These are phyloP conservation scores for Singerocomus rubriflavus DNA, from an alignment of 1,284 basidiomycete species.

Conservation along the genomic window DNA sequence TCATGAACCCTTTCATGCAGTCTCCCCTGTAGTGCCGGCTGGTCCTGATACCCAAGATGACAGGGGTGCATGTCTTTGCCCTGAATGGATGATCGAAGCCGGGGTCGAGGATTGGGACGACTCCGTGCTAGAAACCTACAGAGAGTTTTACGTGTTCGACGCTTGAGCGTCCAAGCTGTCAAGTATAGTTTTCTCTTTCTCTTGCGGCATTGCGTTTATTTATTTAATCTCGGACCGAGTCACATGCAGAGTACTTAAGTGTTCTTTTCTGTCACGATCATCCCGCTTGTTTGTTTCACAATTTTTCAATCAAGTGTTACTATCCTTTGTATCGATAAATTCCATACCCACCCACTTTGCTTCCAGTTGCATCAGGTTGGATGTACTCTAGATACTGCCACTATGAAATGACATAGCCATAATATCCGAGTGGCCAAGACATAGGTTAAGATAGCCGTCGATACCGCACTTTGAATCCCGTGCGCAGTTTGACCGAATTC, in stretches of 20 bases:
- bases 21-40: neutral
- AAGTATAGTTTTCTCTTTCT: neutral
- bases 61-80: constrained; percentile 20
- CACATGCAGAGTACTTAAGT: neutral
- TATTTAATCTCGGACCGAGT: neutral
- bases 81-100: constrained; percentile 28
- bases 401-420: neutral
- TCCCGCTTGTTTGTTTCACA: neutral
- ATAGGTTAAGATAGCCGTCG: neutral
- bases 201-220: neutral
- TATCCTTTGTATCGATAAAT: neutral
- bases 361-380: neutral
- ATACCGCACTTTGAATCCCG: neutral
- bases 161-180: neutral
- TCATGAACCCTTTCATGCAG: neutral
- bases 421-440: neutral
- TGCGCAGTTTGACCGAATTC: no score
- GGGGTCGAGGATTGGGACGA: constrained; percentile 20
- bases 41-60: neutral
- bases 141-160: neutral
- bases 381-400: neutral
- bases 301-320: neutral
- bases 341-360: neutral
- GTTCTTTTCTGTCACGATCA: neutral
- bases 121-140: neutral